Evolutionary conservation across 1,284 basidiomycete genomes (phyloP), one percentile per base, ranked within the genome.

Genomic region (Leccinum angustisporum): DNA sequence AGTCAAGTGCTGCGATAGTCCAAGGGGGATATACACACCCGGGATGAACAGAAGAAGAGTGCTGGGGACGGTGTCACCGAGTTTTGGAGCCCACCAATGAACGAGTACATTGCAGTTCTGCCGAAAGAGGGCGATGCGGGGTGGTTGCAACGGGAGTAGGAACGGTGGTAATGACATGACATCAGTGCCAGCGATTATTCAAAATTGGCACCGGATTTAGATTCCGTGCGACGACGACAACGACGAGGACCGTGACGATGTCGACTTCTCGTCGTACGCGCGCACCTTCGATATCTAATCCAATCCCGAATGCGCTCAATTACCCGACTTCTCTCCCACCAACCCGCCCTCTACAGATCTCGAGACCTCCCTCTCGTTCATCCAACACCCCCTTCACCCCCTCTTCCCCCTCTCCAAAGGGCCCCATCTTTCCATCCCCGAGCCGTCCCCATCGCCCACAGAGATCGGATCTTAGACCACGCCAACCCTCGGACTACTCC

Each of bases 31-130:
- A 21, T 50, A 56, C 64, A 48, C 34, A 82, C 85, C 85, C 66
- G 86, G 86, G 56, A 87, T 81, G 70, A 88, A 86, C n/a, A 87
- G 66, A 13, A 87, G 62, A 14, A 84, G 69, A 3, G 71, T 72
- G 5, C 76, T 73, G 10, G 79, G 76, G 13, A 77, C 75, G 57
- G 56, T 4, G 25, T 70, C 60, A 6, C 21, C 38, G n/a, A 67
- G 58, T 57, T 63, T 71, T 16, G 75, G 69, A 14, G 82, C 76
- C 82, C 84, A 87, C 85, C 83, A 87, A 16, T 84, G 71, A 2
- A 78, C 77, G 70, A 85, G 83, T 1, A 80, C 79, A 2, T 67
- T 56, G 33, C 66, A 66, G 64, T 82, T 81, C 10, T 46, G 63
- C 27, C 67, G 63, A 61, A 81, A 83, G 7, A 78, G 54, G 2